phyloP scores from a whole-genome alignment of 148 eudicot genomes.

The Heliosperma pusillum region DNA sequence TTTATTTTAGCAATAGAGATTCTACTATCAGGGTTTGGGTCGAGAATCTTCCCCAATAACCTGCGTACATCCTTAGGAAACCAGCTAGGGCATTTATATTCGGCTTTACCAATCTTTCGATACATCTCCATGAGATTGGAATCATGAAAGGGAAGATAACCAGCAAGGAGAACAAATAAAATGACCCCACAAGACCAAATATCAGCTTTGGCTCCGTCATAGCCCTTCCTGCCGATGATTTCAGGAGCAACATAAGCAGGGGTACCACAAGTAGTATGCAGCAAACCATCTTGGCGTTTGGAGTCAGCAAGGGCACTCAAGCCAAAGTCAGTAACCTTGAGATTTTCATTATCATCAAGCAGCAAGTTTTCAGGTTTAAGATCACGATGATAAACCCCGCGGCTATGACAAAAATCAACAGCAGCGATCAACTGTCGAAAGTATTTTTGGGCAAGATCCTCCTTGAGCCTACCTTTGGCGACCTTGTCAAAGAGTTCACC shows the following conservation, averaged over 20 bases:
- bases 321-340: conserved; percentile 81
- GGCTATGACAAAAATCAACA: conserved; percentile 74
- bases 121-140: conserved; percentile 79
- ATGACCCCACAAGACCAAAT: conserved; percentile 93
- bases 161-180: conserved; percentile 70
- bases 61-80: conserved; percentile 47
- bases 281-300: conserved; percentile 65
- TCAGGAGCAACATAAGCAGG: conserved; percentile 93
- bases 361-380: conserved; percentile 79
- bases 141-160: conserved; percentile 85
- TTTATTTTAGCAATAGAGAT: conserved; percentile 55
- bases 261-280: conserved; percentile 86
- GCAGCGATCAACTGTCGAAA: conserved; percentile 64
- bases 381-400: conserved; percentile 87
- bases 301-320: conserved; percentile 75
- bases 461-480: conserved; percentile 57
- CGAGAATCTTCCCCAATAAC: conserved; percentile 52
- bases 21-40: conserved; percentile 63
- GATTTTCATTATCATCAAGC: conserved; percentile 61
- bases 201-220: conserved; percentile 80
- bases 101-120: conserved; percentile 66
- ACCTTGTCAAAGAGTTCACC: conserved; percentile 82
- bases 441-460: conserved; percentile 59
- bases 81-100: conserved; percentile 56
- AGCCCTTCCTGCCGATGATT: conserved; percentile 63